Conservation (phyloP, 2,329 filamentous ascomycete genomes). For the Pseudopithomyces maydicus region DNA sequence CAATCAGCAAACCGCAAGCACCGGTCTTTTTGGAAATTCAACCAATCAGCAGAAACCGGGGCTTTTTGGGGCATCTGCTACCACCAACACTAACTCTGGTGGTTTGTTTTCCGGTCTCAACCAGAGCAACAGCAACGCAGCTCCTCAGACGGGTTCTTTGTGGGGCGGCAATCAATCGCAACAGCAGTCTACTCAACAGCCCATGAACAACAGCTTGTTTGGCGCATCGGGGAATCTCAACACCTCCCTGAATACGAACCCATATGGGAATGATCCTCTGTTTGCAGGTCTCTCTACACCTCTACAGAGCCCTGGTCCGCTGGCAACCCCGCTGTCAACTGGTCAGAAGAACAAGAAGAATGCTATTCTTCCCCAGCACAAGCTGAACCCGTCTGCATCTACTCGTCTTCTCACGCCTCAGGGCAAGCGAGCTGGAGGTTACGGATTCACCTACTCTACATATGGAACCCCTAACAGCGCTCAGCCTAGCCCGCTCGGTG, state of each 20-base stretch:
- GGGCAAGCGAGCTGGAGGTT: conserved; percentile 69
- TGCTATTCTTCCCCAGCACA: conserved; percentile 83
- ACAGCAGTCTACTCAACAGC: conserved; percentile 48
- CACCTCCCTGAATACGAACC: conserved; percentile 69
- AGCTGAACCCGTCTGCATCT: conserved; percentile 79
- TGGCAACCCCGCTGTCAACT: conserved; percentile 85
- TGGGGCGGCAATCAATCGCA: conserved; percentile 52
- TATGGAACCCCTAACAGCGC: conserved; percentile 81
- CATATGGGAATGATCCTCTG: conserved; percentile 86
- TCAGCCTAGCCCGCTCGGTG: conserved; percentile 71
- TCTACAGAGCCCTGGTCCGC: conserved; percentile 77
- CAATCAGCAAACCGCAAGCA: conserved; percentile 35
- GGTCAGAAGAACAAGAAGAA: conserved; percentile 77
- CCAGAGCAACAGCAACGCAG: conserved; percentile 36
- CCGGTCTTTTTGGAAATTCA: conserved; percentile 45
- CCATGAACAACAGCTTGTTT: conserved; percentile 55
- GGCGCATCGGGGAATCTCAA: conserved; percentile 60
- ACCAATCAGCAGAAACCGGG: conserved; percentile 51
- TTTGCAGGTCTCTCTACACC: conserved; percentile 75
- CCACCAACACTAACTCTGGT: conserved; percentile 45
- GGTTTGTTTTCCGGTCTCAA: conserved; percentile 54
- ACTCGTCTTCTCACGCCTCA: conserved; percentile 82
- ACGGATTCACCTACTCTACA: conserved; percentile 90
- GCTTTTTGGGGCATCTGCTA: conserved; percentile 46
- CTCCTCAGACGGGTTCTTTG: conserved; percentile 40